These are phyloP conservation scores for Raphanus raphanistrum DNA, from an alignment of 345 rosid species.

Conservation along the genomic window DNA sequence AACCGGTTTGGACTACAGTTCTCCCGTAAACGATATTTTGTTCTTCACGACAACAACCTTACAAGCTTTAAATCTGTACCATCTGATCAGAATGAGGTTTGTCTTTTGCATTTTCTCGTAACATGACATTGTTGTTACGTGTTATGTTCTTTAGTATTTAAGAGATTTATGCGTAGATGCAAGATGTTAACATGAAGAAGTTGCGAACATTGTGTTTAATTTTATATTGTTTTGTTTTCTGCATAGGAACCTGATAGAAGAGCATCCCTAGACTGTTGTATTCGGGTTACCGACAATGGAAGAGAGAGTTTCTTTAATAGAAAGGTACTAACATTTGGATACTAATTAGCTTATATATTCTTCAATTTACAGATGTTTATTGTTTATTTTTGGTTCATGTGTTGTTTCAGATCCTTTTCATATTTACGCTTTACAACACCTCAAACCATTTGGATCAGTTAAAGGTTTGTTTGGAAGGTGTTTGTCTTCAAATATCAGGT, in stretches of 20 bases:
- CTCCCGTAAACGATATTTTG: slow-evolving; percentile 75
- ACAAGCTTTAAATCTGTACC: slow-evolving; percentile 65
- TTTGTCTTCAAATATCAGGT: slow-evolving; percentile 1
- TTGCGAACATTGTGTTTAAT: not conserved
- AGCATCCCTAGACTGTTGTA: slow-evolving; percentile 64
- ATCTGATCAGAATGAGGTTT: slow-evolving; percentile 55
- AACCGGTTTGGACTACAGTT: slow-evolving; percentile 75
- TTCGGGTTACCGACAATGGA: slow-evolving; percentile 86
- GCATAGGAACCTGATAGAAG: slow-evolving; percentile 69
- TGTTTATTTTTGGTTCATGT: not conserved
- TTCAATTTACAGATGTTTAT: slow-evolving; percentile 5
- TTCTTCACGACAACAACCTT: slow-evolving; percentile 62
- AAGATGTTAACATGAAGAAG: not conserved
- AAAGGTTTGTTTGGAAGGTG: slow-evolving; percentile 51
- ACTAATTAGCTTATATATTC: slow-evolving; percentile 2
- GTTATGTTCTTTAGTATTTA: not conserved
- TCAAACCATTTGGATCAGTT: slow-evolving; percentile 70
- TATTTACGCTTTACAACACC: slow-evolving; percentile 74
- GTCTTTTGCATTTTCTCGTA: not conserved
- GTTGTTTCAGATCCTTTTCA: slow-evolving; percentile 71
- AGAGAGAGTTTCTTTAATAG: slow-evolving; percentile 73
- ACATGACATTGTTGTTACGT: not conserved
- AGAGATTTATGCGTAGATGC: not conserved
- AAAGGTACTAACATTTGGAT: slow-evolving; percentile 50
- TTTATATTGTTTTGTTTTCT: not conserved